Base-by-base conservation (phyloP, 164 flowering plant genomes). In the Magnolia sinica region DNA sequence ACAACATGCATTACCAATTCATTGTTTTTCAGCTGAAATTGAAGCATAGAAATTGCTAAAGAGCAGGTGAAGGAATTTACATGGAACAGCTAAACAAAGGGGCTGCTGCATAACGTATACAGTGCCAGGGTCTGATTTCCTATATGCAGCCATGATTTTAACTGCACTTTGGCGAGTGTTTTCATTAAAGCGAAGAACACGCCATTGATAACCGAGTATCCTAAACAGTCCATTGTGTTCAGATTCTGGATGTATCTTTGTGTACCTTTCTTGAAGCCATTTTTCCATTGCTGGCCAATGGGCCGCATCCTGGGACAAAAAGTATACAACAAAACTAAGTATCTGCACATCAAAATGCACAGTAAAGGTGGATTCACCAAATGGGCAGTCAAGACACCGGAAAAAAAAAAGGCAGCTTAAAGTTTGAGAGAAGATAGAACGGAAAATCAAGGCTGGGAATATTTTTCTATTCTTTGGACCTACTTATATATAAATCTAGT, bases 121-220 rank as follows among this genome's bases (percentile, higher is more conserved):
- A 68, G 87, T 80, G 49, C 65, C 85, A 31, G 95, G 94, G 24
- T 88, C 87, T 0, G 89, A 87, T 73, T 84, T 84, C 76, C 77
- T 82, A 74, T 72, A 86, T 79, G 91, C 92, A 78, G 89, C 92
- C 98, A 96, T 86, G 50, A 94, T 74, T 81, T 96, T 96, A 63
- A 81, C 98, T 0, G 97, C 81, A 79, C 96, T 96, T 83, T 96
- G 94, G 31, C 95, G 96, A 76, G 99, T 96, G 67, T 72, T 77
- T 55, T 91, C 95, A 81, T 96, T 94, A 78, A 96, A 96, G 22
- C 88, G 94, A 83, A 96, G 97, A 0, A 83, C 85, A 23, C 98
- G 92, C 99, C 99, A 96, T 55, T 91, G 92, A 80, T 90, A 94
- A 75, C 97, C 97, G 51, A 90, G 85, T 71, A 96, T 77, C 80